A percentile compares a stretch with the other conserved stretches of the same genome.
Evolutionary conservation across 805 yeast species (phyloP).

Genomic region (Candida vaughaniae): DNA sequence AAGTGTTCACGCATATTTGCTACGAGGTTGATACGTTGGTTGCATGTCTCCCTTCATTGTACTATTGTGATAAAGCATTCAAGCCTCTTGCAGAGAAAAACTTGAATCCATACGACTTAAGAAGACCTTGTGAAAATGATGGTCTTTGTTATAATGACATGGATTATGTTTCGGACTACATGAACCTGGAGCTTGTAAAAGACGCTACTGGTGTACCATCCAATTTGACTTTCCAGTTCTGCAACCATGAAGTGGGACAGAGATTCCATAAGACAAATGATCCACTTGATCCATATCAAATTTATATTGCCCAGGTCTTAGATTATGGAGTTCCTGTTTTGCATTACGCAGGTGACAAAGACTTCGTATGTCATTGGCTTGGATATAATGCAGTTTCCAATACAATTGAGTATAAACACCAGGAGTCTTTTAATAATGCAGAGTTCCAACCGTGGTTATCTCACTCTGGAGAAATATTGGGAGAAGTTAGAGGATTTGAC

Average conservation of each 20-base stretch:
- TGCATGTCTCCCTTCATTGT: constrained; percentile 7
- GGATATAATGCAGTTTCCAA: constrained; percentile 67
- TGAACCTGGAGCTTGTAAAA: constrained; percentile 52
- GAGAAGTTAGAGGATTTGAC: constrained; percentile 32
- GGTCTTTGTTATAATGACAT: constrained; percentile 47
- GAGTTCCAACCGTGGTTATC: constrained; percentile 37
- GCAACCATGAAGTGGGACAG: constrained; percentile 43
- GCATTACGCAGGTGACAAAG: constrained; percentile 90
- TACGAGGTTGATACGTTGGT: background rate
- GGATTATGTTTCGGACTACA: constrained; percentile 45
- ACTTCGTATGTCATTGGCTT: constrained; percentile 87
- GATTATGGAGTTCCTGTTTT: constrained; percentile 68
- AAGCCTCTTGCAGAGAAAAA: constrained; percentile 1
- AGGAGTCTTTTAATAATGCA: constrained; percentile 15
- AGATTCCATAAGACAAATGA: constrained; percentile 54
- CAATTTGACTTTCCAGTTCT: constrained; percentile 36
- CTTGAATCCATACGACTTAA: constrained; percentile 12
- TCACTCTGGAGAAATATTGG: constrained; percentile 26
- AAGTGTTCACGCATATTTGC: constrained; percentile 2
- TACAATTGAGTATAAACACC: constrained; percentile 15
- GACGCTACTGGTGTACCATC: constrained; percentile 52
- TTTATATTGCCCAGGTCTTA: constrained; percentile 43
- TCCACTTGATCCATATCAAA: constrained; percentile 62
- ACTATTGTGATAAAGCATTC: constrained; percentile 10
- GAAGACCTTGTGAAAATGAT: constrained; percentile 11